phyloP scores from a whole-genome alignment of 1,284 basidiomycete genomes.

The Rhodofomes roseus region DNA sequence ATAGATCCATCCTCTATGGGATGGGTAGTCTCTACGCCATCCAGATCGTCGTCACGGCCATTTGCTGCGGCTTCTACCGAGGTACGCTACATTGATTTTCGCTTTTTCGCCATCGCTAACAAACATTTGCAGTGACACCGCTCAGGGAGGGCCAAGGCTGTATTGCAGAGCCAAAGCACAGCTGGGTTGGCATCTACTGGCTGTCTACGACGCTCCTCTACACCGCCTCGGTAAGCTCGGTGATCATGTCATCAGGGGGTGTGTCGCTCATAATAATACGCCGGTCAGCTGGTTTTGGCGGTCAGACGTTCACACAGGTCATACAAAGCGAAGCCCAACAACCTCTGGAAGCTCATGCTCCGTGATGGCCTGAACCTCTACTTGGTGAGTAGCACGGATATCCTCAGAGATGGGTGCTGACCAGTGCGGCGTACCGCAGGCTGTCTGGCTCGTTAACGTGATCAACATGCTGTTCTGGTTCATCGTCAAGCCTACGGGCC shows the following conservation, averaged over 20 bases:
- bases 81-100: slow-evolving; percentile 35
- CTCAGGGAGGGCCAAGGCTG: slow-evolving; percentile 71
- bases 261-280: background rate
- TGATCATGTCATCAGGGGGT: background rate
- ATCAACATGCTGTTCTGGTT: slow-evolving; percentile 81
- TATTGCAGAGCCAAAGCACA: slow-evolving; percentile 72
- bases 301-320: slow-evolving; percentile 60
- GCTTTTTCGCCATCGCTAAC: slow-evolving; percentile 11
- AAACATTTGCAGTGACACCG: slow-evolving; percentile 51
- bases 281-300: slow-evolving; percentile 54
- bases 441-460: slow-evolving; percentile 74
- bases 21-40: slow-evolving; percentile 59
- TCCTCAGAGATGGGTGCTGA: background rate
- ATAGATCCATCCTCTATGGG: slow-evolving; percentile 44
- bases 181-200: slow-evolving; percentile 85
- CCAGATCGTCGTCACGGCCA: slow-evolving; percentile 64
- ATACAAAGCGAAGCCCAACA: slow-evolving; percentile 52
- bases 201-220: slow-evolving; percentile 69
- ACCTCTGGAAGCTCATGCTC: slow-evolving; percentile 79
- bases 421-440: slow-evolving; percentile 29
- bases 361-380: slow-evolving; percentile 83
- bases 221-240: slow-evolving; percentile 52
- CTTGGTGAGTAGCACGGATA: slow-evolving; percentile 40
- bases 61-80: slow-evolving; percentile 73
- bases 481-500: slow-evolving; percentile 61